phyloP scores from a whole-genome alignment of 177 flowering plant genomes.

The Tripterygium wilfordii region DNA sequence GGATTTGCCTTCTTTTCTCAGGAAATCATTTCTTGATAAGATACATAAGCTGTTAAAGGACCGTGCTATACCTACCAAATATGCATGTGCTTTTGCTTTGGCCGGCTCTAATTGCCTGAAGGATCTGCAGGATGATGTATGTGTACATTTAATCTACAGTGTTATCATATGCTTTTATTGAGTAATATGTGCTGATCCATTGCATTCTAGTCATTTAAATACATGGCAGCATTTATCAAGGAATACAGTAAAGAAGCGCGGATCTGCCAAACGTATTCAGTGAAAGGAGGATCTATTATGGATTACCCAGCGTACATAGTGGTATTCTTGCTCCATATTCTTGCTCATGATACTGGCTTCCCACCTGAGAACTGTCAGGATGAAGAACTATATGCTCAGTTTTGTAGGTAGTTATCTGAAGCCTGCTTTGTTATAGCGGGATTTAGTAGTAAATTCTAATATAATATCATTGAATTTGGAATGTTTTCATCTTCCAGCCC shows the following conservation, averaged over 20 bases:
- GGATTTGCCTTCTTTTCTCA: conserved; percentile 52
- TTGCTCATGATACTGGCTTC: conserved; percentile 71
- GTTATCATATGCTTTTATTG: conserved; percentile 2
- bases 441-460: no score
- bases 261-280: conserved; percentile 24
- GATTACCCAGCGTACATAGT: conserved; percentile 61
- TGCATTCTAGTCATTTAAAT: conserved; percentile 48
- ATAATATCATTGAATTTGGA: no score
- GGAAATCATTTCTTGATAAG: conserved; percentile 54
- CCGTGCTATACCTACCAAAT: conserved; percentile 58
- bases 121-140: conserved; percentile 56
- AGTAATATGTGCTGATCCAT: conserved; percentile 5
- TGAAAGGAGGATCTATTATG: conserved; percentile 36
- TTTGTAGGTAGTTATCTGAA: conserved; percentile 52
- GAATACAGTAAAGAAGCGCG: conserved; percentile 48
- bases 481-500: conserved; percentile 51
- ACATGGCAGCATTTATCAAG: conserved; percentile 61
- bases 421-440: neutral
- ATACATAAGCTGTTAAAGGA: conserved; percentile 53
- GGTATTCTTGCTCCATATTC: conserved; percentile 74
- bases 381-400: conserved; percentile 44
- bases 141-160: conserved; percentile 7
- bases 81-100: conserved; percentile 84
- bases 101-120: conserved; percentile 46
- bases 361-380: conserved; percentile 48